A percentile compares a stretch with the other conserved stretches of the same genome.
Conservation (phyloP, 2,329 filamentous ascomycete species). For the Penicillium sp. region DNA sequence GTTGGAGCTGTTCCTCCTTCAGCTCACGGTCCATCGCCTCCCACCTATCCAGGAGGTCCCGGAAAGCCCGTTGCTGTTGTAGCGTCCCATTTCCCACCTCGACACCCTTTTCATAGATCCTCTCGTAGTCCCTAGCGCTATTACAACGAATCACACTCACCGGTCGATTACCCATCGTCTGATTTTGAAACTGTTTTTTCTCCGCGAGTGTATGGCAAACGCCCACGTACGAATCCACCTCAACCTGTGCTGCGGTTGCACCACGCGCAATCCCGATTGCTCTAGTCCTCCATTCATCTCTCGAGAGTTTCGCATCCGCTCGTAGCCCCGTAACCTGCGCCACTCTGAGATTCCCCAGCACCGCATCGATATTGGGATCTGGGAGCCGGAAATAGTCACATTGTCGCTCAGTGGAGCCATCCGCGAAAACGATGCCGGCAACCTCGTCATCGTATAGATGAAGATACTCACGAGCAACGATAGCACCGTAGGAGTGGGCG, state of each 20-base stretch:
- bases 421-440: constrained; percentile 41
- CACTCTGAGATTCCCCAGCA: constrained; percentile 35
- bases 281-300: constrained; percentile 38
- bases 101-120: constrained; percentile 37
- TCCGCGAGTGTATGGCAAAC: constrained; percentile 31
- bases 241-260: constrained; percentile 21
- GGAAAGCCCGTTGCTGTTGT: constrained; percentile 33
- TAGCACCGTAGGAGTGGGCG: constrained; percentile 45
- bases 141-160: constrained; percentile 42
- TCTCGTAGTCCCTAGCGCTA: constrained; percentile 33
- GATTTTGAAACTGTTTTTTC: constrained; percentile 35
- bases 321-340: constrained; percentile 36
- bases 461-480: constrained; percentile 44
- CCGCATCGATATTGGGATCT: constrained; percentile 33
- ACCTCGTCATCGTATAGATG: constrained; percentile 34
- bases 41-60: constrained; percentile 35
- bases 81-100: constrained; percentile 37
- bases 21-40: constrained; percentile 29
- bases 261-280: constrained; percentile 35
- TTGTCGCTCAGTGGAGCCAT: constrained; percentile 40
- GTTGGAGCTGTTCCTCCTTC: constrained; percentile 35
- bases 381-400: constrained; percentile 34
- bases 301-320: constrained; percentile 30
- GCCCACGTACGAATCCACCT: constrained; percentile 23
- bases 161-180: constrained; percentile 32